Conservation (phyloP, 805 yeast species). For the Saturnispora hagleri region DNA sequence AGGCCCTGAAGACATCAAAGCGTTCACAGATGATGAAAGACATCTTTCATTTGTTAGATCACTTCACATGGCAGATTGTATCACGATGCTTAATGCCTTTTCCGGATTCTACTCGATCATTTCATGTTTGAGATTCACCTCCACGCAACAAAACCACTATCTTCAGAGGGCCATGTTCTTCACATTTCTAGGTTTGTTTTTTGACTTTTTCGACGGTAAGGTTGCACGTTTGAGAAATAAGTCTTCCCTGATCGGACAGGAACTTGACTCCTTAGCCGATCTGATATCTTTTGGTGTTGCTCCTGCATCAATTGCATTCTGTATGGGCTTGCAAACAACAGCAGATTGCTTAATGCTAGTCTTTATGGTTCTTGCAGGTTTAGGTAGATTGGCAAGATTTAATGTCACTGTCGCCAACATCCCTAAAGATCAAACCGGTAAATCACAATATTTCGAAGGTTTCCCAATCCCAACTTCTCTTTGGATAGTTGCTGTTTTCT, state of each 20-base stretch:
- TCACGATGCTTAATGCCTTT: constrained; percentile 88
- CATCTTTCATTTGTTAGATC: constrained; percentile 82
- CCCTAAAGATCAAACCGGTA: constrained; percentile 84
- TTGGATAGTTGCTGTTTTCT: constrained; percentile 64
- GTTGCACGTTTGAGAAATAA: constrained; percentile 93
- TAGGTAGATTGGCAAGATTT: constrained; percentile 89
- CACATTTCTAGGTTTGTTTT: constrained; percentile 84
- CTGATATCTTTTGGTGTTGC: constrained; percentile 91
- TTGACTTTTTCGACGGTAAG: constrained; percentile 94
- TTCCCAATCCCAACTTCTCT: constrained; percentile 90
- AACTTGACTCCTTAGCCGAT: constrained; percentile 93
- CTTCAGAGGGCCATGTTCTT: constrained; percentile 82
- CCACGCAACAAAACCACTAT: constrained; percentile 59
- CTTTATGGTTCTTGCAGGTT: constrained; percentile 86
- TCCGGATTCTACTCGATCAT: constrained; percentile 88
- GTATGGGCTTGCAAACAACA: constrained; percentile 81
- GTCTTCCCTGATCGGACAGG: constrained; percentile 93
- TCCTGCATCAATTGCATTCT: constrained; percentile 88
- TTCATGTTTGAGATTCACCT: constrained; percentile 72
- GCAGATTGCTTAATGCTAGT: constrained; percentile 67
- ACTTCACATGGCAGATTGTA: constrained; percentile 92
- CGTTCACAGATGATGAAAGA: constrained; percentile 72
- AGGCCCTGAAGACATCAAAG: constrained; percentile 64
- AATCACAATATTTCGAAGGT: constrained; percentile 90
- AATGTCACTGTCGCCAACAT: constrained; percentile 88